These are phyloP conservation scores for Balakata baccata DNA, from an alignment of 345 rosid species.

Conservation along the genomic window DNA sequence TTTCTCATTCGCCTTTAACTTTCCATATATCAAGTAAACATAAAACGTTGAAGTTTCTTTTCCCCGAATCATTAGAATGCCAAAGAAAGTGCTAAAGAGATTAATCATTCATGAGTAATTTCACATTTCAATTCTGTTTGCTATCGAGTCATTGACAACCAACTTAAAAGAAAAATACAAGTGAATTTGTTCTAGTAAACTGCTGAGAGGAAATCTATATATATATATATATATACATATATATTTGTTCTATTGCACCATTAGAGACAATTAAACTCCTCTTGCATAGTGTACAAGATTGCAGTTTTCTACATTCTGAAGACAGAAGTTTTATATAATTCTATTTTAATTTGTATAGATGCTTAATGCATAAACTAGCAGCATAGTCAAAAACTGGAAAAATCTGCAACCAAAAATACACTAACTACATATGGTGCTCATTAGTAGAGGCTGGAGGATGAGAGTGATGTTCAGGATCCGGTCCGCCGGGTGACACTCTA, in stretches of 20 bases:
- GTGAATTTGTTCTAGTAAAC: too few relatives aligned
- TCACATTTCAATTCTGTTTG: too few relatives aligned
- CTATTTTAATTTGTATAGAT: too few relatives aligned
- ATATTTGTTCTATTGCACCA: neutral
- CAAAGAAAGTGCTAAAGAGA: too few relatives aligned
- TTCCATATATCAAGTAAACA: too few relatives aligned
- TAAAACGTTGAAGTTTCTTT: too few relatives aligned
- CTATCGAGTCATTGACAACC: too few relatives aligned
- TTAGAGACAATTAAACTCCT: neutral
- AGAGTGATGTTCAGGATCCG: slow-evolving; percentile 41
- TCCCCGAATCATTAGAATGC: too few relatives aligned
- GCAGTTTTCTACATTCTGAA: neutral
- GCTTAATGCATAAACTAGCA: neutral
- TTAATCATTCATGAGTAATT: too few relatives aligned
- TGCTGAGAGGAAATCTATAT: neutral
- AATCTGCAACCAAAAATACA: neutral
- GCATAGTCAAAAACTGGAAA: neutral
- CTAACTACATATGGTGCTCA: neutral
- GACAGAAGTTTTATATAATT: neutral
- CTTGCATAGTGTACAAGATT: neutral
- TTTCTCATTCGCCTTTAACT: too few relatives aligned
- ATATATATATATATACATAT: too few relatives aligned
- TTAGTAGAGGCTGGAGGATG: neutral
- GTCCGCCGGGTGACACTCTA: slow-evolving; percentile 40
- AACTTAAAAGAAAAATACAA: too few relatives aligned